Percentiles rank a stretch among this genome's conserved stretches.
Evolutionary conservation across 108 stramenopile genomes (phyloP).

Genomic region (Pseudonitzschia pungens): DNA sequence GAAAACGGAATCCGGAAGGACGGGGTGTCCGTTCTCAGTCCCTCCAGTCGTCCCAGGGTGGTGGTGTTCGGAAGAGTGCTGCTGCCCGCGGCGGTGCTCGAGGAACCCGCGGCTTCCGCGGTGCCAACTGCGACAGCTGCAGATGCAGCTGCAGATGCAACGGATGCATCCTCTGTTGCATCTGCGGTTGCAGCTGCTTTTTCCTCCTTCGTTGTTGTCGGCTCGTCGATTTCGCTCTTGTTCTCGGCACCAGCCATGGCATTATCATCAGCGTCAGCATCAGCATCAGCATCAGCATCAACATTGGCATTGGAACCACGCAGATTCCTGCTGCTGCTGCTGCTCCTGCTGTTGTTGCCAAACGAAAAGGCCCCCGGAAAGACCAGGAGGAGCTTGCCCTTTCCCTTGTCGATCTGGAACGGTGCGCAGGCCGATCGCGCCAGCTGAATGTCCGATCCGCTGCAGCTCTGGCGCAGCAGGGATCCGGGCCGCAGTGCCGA

Average conservation of each 20-base stretch:
- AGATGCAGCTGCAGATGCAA: not conserved
- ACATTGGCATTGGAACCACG: too few relatives aligned
- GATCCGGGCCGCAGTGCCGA: conserved; percentile 40
- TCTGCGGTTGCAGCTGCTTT: not conserved
- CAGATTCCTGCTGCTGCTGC: too few relatives aligned
- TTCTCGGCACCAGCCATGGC: not conserved
- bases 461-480: conserved; percentile 31
- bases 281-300: not conserved
- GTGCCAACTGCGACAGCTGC: too few relatives aligned
- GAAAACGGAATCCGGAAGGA: conserved; percentile 39
- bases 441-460: conserved; percentile 45
- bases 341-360: not conserved
- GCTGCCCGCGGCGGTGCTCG: conserved; percentile 14
- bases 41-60: conserved; percentile 39
- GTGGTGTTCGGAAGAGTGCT: conserved; percentile 36
- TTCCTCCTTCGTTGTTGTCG: conserved; percentile 7
- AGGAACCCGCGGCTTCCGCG: not conserved
- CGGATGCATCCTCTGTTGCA: too few relatives aligned
- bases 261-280: conserved; percentile 1
- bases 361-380: conserved; percentile 44
- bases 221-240: conserved; percentile 12
- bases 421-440: conserved; percentile 23
- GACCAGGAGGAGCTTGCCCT: conserved; percentile 37
- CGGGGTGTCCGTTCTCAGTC: conserved; percentile 31
- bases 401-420: conserved; percentile 36